Conservation (phyloP, 192 early-diverging fungal genomes). For the Glomus cerebriforme region DNA sequence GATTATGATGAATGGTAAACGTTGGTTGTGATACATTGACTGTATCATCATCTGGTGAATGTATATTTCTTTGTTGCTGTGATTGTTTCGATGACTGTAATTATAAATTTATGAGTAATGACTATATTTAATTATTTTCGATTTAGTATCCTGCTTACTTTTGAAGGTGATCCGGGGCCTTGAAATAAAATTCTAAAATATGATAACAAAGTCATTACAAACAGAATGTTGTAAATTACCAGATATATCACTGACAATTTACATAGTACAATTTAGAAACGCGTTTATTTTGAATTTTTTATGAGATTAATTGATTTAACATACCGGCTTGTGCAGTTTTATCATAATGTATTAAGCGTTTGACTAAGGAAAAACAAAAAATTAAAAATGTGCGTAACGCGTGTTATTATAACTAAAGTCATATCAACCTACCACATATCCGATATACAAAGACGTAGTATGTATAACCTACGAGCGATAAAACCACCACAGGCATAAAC, state of each 20-base stretch:
- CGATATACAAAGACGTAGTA: slow-evolving; percentile 31
- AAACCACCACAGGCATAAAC: slow-evolving; percentile 30
- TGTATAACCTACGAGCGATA: slow-evolving; percentile 24
- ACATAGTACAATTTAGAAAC: background rate
- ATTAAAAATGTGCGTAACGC: background rate
- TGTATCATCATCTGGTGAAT: background rate
- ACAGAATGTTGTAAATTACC: slow-evolving; percentile 36
- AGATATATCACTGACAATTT: slow-evolving; percentile 40
- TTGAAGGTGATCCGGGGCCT: slow-evolving; percentile 49
- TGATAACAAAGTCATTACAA: slow-evolving; percentile 43
- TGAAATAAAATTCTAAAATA: slow-evolving; percentile 45
- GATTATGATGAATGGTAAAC: slow-evolving; percentile 10
- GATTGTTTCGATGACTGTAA: background rate
- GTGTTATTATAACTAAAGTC: background rate
- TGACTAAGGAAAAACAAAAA: background rate
- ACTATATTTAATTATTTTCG: background rate
- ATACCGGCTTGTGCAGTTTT: background rate
- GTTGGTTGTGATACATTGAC: background rate
- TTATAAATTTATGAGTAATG: background rate
- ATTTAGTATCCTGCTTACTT: slow-evolving; percentile 30
- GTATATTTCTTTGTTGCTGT: background rate
- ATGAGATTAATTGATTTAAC: background rate
- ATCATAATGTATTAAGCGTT: background rate
- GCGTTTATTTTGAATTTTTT: background rate
- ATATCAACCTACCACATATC: slow-evolving; percentile 27